Evolutionary conservation across 495 filamentous ascomycete genomes (phyloP), one percentile per base, ranked within the genome.

Genomic region (Penicillium subrubescens): DNA sequence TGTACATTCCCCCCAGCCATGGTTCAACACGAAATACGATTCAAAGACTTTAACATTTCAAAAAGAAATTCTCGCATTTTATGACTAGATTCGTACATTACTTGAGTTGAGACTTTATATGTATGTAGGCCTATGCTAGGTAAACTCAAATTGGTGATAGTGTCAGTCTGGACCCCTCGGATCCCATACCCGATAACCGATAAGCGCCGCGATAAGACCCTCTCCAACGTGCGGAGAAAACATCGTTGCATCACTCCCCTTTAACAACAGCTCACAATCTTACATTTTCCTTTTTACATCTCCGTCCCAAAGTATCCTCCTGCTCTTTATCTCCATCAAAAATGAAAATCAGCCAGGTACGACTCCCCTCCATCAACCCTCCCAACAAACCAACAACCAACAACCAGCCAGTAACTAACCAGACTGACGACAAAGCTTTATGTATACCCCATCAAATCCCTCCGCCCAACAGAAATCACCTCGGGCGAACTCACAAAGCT

Each of bases 371-470:
- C 33, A 11, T n/a, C n/a, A n/a, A n/a, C 17, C 5, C 31, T 23
- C 19, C 10, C 57, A 10, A 19, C 12, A 23, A 43, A 6, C 57
- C 25, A 27, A 27, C 25, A 27, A 27, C 25, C 25, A n/a, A n/a
- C n/a, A 25, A 59, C 17, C 10, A 8, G 6, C 17, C 6, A 19
- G 6, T n/a, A 6, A 54, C 43, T 53, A 46, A 50, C 39, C 8
- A 15, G 48, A n/a, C 59, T 15, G 8, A 52, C 25, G 1, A 10
- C 27, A 15, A 69, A 95, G 90, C 83, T 97, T 35, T 95, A 92
- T 77, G 82, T 91, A 46, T 96, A 97, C 72, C 93, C 94, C 60
- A 91, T 97, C 79, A 97, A 97, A 71, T 92, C 89, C 3, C 83
- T 97, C 1, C 87, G 89, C 6, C 87, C 84, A 6, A 85, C 91